Evolutionary conservation across 257 asterid species (phyloP), one percentile per base, ranked within the genome.

Genomic region (Thymus quinquecostatus): DNA sequence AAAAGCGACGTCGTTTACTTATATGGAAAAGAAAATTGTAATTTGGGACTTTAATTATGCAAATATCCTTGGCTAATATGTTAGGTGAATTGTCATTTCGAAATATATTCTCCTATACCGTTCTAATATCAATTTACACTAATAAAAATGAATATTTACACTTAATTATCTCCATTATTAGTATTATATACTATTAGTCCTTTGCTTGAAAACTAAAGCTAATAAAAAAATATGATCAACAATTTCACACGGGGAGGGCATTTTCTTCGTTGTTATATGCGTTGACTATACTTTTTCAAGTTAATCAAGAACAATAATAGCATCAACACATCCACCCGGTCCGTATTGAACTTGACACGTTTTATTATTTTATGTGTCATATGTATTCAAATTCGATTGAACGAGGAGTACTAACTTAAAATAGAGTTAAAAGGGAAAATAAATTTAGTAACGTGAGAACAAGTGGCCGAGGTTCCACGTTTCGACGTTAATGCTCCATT

Each of bases 381-480:
- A 21, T 21, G 21, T 21, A 21, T 21, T 21, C 21, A 21, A 21
- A 21, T 21, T 21, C 21, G 21, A 21, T 21, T 21, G 21, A 21
- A 21, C 21, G 21, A 21, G 21, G 21, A 21, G 21, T 21, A 21
- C 21, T 21, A 21, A 21, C 21, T 21, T 21, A 21, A 21, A 21
- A 21, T 21, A 21, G 21, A 73, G 44, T 32, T 29, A 29, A 4
- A 65, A 10, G 12, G 6, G 36, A 49, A 34, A 44, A 6, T 32
- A 6, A 63, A 68, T 68, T 32, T 14, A 59, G 45, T 30, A 44
- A 66, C 80, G 75, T 79, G 83, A 70, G 77, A 80, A 64, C 69
- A 57, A 38, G 79, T 69, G 82, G 50, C 66, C 8, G 14, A 43
- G 58, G 10, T 30, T 76, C 77, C 79, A 80, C 82, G 79, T 73